Percentiles rank a stretch among this genome's conserved stretches.
These are phyloP conservation scores for Arabidopsis hybrid DNA, from an alignment of 441 rosid species.

Conservation along the genomic window DNA sequence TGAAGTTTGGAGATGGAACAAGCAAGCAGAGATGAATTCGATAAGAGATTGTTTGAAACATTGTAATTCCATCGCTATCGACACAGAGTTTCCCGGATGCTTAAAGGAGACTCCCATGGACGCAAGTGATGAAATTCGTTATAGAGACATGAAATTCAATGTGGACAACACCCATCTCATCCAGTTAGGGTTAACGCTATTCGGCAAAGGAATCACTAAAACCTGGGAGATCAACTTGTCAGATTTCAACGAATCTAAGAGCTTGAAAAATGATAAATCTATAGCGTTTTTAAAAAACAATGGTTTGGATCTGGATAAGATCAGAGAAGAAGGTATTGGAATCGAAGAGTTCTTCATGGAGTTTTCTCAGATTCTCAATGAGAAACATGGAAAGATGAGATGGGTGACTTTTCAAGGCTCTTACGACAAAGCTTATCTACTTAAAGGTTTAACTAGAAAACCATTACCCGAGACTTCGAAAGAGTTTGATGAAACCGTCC, in stretches of 20 bases:
- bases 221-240: constrained; percentile 38
- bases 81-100: constrained; percentile 30
- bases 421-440: constrained; percentile 23
- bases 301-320: constrained; percentile 14
- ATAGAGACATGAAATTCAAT: constrained; percentile 6
- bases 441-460: neutral
- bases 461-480: neutral
- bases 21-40: neutral
- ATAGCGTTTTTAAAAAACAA: constrained; percentile 12
- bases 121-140: neutral
- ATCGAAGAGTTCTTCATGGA: neutral
- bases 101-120: neutral
- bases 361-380: neutral
- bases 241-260: neutral
- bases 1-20: constrained; percentile 13
- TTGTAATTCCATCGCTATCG: neutral
- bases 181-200: constrained; percentile 33
- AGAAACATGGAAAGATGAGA: neutral
- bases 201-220: neutral
- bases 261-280: constrained; percentile 14
- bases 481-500: neutral
- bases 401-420: constrained; percentile 30
- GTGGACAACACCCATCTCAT: constrained; percentile 24
- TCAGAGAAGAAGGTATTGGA: neutral
- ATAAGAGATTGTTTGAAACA: neutral